phyloP scores from a whole-genome alignment of 192 early-diverging fungal genomes.

The Coemansia erecta region DNA sequence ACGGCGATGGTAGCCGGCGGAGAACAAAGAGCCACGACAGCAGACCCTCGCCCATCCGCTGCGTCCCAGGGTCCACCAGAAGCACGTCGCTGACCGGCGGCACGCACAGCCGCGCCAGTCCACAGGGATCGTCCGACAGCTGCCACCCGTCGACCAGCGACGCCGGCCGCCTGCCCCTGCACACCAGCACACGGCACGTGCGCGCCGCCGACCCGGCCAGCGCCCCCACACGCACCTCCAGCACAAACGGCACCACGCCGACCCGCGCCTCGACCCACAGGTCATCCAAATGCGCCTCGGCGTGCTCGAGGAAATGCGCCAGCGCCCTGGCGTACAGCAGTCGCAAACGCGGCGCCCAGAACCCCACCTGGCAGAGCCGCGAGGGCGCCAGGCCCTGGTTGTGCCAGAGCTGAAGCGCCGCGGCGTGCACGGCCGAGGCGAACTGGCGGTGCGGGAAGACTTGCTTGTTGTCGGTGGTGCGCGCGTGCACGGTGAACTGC shows the following conservation, averaged over 20 bases:
- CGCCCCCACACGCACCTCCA: too few species aligned
- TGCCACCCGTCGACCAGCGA: slow-evolving; percentile 33
- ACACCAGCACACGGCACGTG: slow-evolving; percentile 38
- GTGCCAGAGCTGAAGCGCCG: slow-evolving; percentile 34
- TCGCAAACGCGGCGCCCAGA: slow-evolving; percentile 39
- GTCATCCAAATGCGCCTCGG: too few species aligned
- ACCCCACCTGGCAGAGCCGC: slow-evolving; percentile 21
- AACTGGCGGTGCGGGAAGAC: slow-evolving; percentile 6
- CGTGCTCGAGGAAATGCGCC: too few species aligned
- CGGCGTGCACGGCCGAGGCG: slow-evolving; percentile 18
- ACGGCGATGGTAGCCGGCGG: slow-evolving; percentile 4
- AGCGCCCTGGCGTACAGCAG: slow-evolving; percentile 27
- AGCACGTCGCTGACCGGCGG: slow-evolving; percentile 31
- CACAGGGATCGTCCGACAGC: slow-evolving; percentile 25
- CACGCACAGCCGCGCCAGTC: slow-evolving; percentile 25
- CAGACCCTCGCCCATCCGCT: slow-evolving; percentile 34
- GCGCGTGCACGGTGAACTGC: too few species aligned
- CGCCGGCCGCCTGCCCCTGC: slow-evolving; percentile 21
- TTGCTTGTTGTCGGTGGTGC: too few species aligned
- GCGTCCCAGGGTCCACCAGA: slow-evolving; percentile 23
- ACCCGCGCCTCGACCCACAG: too few species aligned
- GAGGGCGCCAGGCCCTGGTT: too few species aligned
- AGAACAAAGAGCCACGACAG: slow-evolving; percentile 35
- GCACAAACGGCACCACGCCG: too few species aligned
- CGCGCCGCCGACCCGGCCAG: too few species aligned